phyloP scores from a whole-genome alignment of 768 basidiomycete genomes.

The Paxillus rubicundulus region DNA sequence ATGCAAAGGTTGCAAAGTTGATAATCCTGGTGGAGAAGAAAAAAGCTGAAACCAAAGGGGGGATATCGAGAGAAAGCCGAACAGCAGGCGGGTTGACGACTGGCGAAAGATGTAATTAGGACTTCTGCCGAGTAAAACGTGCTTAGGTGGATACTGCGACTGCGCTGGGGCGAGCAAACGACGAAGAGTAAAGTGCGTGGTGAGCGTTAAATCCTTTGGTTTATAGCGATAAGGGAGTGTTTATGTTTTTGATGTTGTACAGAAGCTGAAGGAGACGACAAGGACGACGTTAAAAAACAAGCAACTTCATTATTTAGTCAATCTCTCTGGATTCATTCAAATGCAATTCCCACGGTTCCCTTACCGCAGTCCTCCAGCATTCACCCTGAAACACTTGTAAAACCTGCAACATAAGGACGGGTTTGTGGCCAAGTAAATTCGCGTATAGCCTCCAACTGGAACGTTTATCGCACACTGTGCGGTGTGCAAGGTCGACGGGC shows the following conservation, averaged over 20 bases:
- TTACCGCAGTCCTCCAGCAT: neutral
- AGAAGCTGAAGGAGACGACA: slow-evolving; percentile 30
- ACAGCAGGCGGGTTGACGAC: slow-evolving; percentile 10
- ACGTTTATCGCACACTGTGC: neutral
- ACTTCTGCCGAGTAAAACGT: slow-evolving; percentile 31
- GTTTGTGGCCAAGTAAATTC: neutral
- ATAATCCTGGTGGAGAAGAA: slow-evolving; percentile 4
- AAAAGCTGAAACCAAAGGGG: slow-evolving; percentile 11
- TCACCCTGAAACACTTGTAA: neutral
- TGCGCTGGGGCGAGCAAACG: slow-evolving; percentile 1
- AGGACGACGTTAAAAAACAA: slow-evolving; percentile 12
- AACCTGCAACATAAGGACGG: neutral
- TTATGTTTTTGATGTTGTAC: slow-evolving; percentile 29
- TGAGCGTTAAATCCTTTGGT: slow-evolving; percentile 6
- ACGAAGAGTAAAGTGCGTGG: slow-evolving; percentile 1
- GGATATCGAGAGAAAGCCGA: slow-evolving; percentile 16
- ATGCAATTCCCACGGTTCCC: slow-evolving; percentile 19
- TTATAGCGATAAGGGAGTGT: slow-evolving; percentile 24
- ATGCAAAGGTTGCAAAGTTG: slow-evolving; percentile 1
- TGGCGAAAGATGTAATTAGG: slow-evolving; percentile 14
- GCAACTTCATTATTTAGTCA: neutral
- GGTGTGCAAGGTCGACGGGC: neutral
- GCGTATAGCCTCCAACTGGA: neutral
- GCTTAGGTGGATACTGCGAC: slow-evolving; percentile 11
- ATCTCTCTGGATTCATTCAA: neutral